Evolutionary conservation across 345 rosid genomes (phyloP), one percentile per base, ranked within the genome.

Genomic region (Syzygium oleosum): DNA sequence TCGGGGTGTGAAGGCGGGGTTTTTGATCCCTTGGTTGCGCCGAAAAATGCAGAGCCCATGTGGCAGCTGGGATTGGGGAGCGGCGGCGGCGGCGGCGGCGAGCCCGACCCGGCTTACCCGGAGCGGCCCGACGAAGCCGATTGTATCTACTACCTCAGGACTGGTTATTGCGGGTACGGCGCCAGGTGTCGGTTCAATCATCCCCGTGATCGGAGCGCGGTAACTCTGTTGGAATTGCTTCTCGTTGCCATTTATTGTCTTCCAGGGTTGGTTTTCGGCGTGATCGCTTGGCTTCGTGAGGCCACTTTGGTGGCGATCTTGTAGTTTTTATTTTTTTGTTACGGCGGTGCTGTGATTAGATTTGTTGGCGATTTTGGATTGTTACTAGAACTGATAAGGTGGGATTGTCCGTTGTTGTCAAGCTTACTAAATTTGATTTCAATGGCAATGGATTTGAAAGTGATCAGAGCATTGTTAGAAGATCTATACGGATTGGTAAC

Each of bases 171-270:
- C 88, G 95, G 97, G 87, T 96, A 93, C 88, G 97, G 99, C 46
- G 84, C 94, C 0, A 92, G 97, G 91, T 98, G 99, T 94, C 98
- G 98, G 91, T 98, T 92, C 94, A 98, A 98, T 90, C 99, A 98
- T 89, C 99, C 99, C 54, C 96, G 92, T 77, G 95, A 96, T 90
- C 96, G 96, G 65, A 90, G 88, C 84, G 89, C 89, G 95, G 99
- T 98, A 95, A 92, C 89, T 53, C 54, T n/a, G 51, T 68, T 22
- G 51, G 84, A 61, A 49, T 89, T 56, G 84, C 77, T 58, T 65
- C 46, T 83, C 85, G 16, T 51, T 84, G 21, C 61, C 43, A 53
- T 89, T 54, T 80, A 5, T 23, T 25, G 29, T 31, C 43, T 31
- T 51, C 61, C n/a, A 4, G 38, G 77, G 12, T 12, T 10, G 10